Percentiles rank a stretch among this genome's conserved stretches.
Evolutionary conservation across 495 filamentous ascomycete species (phyloP).

Genomic region (Pseudoneurospora amorphoporcata): DNA sequence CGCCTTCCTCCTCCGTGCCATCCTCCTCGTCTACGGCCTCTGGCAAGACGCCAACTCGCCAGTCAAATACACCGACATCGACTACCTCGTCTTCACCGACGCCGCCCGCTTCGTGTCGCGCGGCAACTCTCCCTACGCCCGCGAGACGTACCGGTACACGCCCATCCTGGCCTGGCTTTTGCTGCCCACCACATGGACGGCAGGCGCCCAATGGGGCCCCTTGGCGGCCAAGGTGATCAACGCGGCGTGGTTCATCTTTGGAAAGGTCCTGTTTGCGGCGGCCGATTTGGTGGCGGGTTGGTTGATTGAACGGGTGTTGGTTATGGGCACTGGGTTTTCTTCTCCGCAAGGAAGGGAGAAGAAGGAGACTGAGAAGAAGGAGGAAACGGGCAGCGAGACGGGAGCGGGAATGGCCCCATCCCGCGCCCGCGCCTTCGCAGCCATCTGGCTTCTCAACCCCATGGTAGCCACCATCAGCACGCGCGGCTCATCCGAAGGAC

Average conservation of each 20-base stretch:
- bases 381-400: not conserved
- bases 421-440: constrained; percentile 59
- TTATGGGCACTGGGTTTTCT: not conserved
- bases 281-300: constrained; percentile 81
- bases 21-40: constrained; percentile 74
- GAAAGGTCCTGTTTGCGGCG: constrained; percentile 77
- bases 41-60: constrained; percentile 85
- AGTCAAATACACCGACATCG: constrained; percentile 96
- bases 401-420: constrained; percentile 17
- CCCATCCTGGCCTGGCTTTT: constrained; percentile 86
- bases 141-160: constrained; percentile 96
- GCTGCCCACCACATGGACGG: constrained; percentile 48
- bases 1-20: constrained; percentile 56
- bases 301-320: constrained; percentile 47
- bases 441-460: constrained; percentile 89
- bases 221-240: constrained; percentile 19
- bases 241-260: constrained; percentile 62
- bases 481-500: constrained; percentile 82
- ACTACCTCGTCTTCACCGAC: constrained; percentile 98
- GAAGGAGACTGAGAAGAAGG: not conserved
- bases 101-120: constrained; percentile 67
- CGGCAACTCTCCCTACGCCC: constrained; percentile 59
- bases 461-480: constrained; percentile 98
- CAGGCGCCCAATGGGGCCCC: constrained; percentile 33
- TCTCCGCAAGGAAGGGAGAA: not conserved